Base-by-base conservation (phyloP, 805 yeast species). In the Pichia paraexigua region DNA sequence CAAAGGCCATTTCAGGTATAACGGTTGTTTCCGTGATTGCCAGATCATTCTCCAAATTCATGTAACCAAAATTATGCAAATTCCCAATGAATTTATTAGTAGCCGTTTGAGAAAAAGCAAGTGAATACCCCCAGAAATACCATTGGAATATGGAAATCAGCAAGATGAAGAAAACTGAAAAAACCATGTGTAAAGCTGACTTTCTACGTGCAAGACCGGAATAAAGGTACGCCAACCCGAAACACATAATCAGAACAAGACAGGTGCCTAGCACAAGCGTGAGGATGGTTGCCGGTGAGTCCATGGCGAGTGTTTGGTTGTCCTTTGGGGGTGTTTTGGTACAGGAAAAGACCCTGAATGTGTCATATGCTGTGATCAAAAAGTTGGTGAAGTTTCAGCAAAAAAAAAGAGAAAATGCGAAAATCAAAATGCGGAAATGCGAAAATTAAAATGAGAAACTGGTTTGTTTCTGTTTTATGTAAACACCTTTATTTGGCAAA, bases 101-200 rank as follows among this genome's bases (percentile, higher is more conserved):
- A 2, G 96, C 89, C 0, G 86, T 78, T n/a, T 75, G 60, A 0
- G 92, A 81, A 62, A 94, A 90, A 5, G 98, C 95, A 43, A 92
- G 70, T 0, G 97, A 88, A 65, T 88, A 91, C n/a, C 97, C 97
- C 97, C 98, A 94, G 65, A 92, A 89, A 68, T 90, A 92, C 98
- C 98, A 92, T 65, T 90, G 96, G 63, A 90, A 80, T 49, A 80
- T 75, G 1, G 86, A 89, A 3, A 59, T 49, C 41, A 57, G 48
- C 21, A 61, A 53, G 12, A 59, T 58, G 9, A 89, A 80, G 56
- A 85, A 75, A 7, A 87, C 81, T 7, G 89, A 78, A 86, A 95
- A 88, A 30, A 90, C 82, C 78, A 88, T 78, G 18, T 92, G 83
- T 45, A 90, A 72, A 0, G 97, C 96, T n/a, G 89, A 82, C 66